Percentiles rank a stretch among this genome's conserved stretches.
These are phyloP conservation scores for Carex arenaria DNA, from an alignment of 202 grass and related monocot species.

Conservation along the genomic window DNA sequence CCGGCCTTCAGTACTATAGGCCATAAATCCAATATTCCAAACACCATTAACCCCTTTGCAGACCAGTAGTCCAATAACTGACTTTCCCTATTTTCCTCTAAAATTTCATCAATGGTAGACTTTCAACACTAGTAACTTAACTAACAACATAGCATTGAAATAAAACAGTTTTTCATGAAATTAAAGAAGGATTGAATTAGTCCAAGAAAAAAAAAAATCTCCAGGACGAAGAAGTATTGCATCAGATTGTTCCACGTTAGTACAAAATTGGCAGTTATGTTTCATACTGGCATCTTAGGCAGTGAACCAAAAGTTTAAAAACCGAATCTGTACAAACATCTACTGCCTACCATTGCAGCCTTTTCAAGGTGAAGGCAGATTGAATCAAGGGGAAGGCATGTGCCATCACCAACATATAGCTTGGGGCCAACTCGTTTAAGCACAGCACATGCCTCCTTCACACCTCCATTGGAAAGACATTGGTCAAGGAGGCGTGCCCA, in stretches of 20 bases:
- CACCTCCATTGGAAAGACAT: conserved; percentile 67
- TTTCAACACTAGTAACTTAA: neutral
- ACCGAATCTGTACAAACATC: neutral
- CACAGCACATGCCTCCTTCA: conserved; percentile 83
- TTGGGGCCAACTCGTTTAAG: conserved; percentile 86
- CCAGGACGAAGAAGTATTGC: neutral
- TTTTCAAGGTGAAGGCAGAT: conserved; percentile 96
- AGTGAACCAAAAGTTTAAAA: neutral
- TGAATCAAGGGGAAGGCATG: conserved; percentile 73
- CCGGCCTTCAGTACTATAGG: neutral
- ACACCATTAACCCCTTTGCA: neutral
- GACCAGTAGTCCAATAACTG: neutral
- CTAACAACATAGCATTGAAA: neutral
- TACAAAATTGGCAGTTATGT: neutral
- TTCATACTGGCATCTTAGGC: neutral
- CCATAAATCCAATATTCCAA: neutral
- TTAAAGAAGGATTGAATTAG: neutral
- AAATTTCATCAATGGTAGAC: neutral
- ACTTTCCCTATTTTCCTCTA: neutral
- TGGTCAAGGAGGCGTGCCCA: conserved; percentile 90
- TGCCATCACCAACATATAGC: conserved; percentile 84
- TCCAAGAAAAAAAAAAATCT: neutral
- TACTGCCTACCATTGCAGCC: conserved; percentile 66
- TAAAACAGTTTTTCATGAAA: neutral
- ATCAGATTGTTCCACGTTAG: neutral